A percentile compares a stretch with the other conserved stretches of the same genome.
These are phyloP conservation scores for Lignosus rhinocerotis DNA, from an alignment of 1,284 basidiomycete genomes.

Conservation along the genomic window DNA sequence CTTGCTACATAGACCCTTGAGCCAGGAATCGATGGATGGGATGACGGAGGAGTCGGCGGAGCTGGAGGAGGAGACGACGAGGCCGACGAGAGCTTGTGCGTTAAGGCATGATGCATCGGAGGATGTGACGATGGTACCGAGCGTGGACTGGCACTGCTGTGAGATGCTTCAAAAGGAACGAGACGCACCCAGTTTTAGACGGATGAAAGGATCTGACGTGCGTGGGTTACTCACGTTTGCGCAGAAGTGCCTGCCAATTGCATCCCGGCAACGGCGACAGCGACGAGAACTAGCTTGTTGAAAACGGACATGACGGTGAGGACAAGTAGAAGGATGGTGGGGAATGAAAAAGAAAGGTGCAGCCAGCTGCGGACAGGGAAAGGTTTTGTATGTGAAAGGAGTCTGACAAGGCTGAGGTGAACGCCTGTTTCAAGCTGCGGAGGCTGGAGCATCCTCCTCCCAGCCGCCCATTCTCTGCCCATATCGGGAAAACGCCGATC, in stretches of 20 bases:
- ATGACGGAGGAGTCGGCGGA: slow-evolving; percentile 44
- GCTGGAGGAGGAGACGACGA: slow-evolving; percentile 40
- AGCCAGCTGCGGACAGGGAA: slow-evolving; percentile 21
- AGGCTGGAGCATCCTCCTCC: neutral
- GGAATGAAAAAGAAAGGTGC: slow-evolving; percentile 14
- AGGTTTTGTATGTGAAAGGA: slow-evolving; percentile 6
- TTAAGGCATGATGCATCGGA: slow-evolving; percentile 55
- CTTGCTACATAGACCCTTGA: slow-evolving; percentile 53
- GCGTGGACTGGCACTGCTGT: slow-evolving; percentile 36
- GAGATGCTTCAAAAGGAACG: slow-evolving; percentile 35
- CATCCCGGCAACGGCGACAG: slow-evolving; percentile 38
- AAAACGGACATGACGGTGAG: slow-evolving; percentile 12
- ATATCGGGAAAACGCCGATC: neutral
- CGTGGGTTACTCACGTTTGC: slow-evolving; percentile 40
- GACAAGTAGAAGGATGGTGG: slow-evolving; percentile 6
- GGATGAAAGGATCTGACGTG: neutral
- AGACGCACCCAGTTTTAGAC: neutral
- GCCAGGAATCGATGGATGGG: slow-evolving; percentile 54
- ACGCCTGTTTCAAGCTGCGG: neutral
- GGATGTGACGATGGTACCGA: slow-evolving; percentile 42
- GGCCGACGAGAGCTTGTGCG: slow-evolving; percentile 43
- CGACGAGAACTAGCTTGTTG: slow-evolving; percentile 30
- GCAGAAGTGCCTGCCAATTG: slow-evolving; percentile 41
- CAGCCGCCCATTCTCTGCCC: neutral
- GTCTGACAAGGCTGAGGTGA: neutral